Evolutionary conservation across 2,329 filamentous ascomycete genomes (phyloP).

Genomic region (Raffaelea arxii): DNA sequence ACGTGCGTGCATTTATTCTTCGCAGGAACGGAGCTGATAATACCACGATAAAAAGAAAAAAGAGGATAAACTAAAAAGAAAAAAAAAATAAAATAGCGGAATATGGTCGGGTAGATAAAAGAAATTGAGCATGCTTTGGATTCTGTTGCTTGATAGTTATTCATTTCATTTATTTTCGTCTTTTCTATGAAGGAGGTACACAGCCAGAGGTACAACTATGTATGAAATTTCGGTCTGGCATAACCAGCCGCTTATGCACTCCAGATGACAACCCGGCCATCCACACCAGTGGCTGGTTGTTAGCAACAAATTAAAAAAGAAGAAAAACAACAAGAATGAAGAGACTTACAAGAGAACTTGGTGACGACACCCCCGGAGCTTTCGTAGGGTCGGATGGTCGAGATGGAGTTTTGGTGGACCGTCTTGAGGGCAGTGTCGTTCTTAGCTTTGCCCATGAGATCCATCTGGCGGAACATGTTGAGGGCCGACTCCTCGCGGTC

Average conservation of each 20-base stretch:
- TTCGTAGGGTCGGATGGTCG: constrained; percentile 69
- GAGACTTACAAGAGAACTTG: constrained; percentile 76
- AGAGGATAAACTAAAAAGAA: too few species aligned
- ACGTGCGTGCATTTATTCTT: too few species aligned
- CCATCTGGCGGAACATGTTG: constrained; percentile 99
- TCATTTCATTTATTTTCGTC: too few species aligned
- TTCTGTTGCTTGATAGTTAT: too few species aligned
- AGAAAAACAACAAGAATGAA: constrained; percentile 4
- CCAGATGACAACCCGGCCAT: constrained; percentile 77
- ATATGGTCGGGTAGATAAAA: too few species aligned
- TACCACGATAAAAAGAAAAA: background rate
- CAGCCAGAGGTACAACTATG: too few species aligned
- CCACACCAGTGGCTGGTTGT: constrained; percentile 63
- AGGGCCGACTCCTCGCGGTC: constrained; percentile 82
- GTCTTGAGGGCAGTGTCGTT: constrained; percentile 94
- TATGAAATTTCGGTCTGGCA: too few species aligned
- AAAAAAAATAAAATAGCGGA: too few species aligned
- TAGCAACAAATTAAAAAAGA: constrained; percentile 12
- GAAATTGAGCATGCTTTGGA: too few species aligned
- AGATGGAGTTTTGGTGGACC: constrained; percentile 93
- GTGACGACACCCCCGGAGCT: constrained; percentile 52
- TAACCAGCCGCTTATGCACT: constrained; percentile 35
- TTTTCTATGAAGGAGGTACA: too few species aligned
- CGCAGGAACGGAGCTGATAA: too few species aligned
- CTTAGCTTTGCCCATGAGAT: constrained; percentile 84